Evolutionary conservation across 768 basidiomycete genomes (phyloP), one percentile per base, ranked within the genome.

Genomic region (Boletales sp.): DNA sequence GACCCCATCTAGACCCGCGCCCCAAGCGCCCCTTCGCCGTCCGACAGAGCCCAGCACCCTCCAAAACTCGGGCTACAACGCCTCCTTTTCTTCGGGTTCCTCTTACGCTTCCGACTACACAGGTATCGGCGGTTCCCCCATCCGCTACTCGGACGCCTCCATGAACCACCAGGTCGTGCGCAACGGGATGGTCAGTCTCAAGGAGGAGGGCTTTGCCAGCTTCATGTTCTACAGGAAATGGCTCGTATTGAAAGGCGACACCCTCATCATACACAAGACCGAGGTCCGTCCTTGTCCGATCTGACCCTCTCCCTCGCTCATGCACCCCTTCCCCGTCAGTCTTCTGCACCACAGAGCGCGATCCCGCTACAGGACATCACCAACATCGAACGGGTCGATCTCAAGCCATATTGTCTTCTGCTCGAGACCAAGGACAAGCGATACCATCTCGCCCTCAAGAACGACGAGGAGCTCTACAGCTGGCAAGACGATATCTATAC

Each of bases 401-500:
- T 93, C 57, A 97, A 97, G 66, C 93, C 94, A 0, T 98, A 95
- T 64, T 98, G 95, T 63, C 73, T 99, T 0, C 73, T 92, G 14
- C 69, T 99, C 18, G 91, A 94, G 61, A 84, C 87, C 5, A 88
- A 85, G 60, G 87, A 92, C 50, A 90, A 87, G 66, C 82, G 86
- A 35, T 86, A 82, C 62, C 87, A 80, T 64, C 71, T 94, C 43
- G 82, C 90, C 2, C 74, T 97, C 54, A 97, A 94, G 73, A 90
- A 77, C 56, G 94, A 99, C 64, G 92, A 94, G 58, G 95, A 99
- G 62, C 78, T 99, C n/a, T 99, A 99, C 61, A 85, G 86, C 15
- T 98, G 94, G 94, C 90, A 94, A 68, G 95, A 99, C 63, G 94
- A 97, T 65, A 86, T 99, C 52, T 97, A 98, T 70, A 82, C 82